Conservation (phyloP, 2,329 filamentous ascomycete genomes). For the Macrophomina pseudophaseolina region DNA sequence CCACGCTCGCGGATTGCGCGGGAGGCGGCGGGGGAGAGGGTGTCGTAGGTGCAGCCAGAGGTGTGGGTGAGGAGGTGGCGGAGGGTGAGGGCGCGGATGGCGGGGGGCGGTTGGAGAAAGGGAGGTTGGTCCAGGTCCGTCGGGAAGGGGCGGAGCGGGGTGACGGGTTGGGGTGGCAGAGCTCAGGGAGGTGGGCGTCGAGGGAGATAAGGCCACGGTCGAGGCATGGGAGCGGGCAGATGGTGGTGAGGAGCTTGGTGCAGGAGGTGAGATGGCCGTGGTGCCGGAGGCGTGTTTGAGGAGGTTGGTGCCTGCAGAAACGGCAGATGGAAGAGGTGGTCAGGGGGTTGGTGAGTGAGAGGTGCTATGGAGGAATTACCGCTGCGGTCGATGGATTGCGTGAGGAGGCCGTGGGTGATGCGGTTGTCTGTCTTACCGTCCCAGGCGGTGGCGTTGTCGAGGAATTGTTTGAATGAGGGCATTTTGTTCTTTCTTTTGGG, state of each 20-base stretch:
- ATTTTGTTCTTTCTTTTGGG: background rate
- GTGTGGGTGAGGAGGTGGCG: slow-evolving; percentile 57
- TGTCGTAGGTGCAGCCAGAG: slow-evolving; percentile 54
- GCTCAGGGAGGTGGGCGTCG: slow-evolving; percentile 31
- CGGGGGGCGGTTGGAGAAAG: background rate
- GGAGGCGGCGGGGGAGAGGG: slow-evolving; percentile 41
- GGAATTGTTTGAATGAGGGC: background rate
- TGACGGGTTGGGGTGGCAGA: slow-evolving; percentile 31
- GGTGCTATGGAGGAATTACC: background rate
- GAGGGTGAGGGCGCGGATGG: slow-evolving; percentile 38
- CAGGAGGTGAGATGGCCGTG: slow-evolving; percentile 36
- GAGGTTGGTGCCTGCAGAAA: background rate
- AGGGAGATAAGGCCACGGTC: slow-evolving; percentile 40
- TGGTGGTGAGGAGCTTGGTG: slow-evolving; percentile 45
- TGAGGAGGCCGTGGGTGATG: background rate
- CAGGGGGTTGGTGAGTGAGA: background rate
- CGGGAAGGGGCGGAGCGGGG: too few relatives aligned
- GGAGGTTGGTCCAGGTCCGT: background rate
- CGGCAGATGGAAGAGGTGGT: background rate
- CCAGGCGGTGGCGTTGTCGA: slow-evolving; percentile 3
- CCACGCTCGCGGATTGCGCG: slow-evolving; percentile 24
- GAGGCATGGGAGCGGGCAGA: slow-evolving; percentile 42
- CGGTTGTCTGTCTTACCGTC: background rate
- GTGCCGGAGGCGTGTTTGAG: background rate
- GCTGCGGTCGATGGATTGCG: background rate